A percentile compares a stretch with the other conserved stretches of the same genome.
These are phyloP conservation scores for Arthrinium phaeospermum DNA, from an alignment of 2,329 filamentous ascomycete genomes.

Conservation along the genomic window DNA sequence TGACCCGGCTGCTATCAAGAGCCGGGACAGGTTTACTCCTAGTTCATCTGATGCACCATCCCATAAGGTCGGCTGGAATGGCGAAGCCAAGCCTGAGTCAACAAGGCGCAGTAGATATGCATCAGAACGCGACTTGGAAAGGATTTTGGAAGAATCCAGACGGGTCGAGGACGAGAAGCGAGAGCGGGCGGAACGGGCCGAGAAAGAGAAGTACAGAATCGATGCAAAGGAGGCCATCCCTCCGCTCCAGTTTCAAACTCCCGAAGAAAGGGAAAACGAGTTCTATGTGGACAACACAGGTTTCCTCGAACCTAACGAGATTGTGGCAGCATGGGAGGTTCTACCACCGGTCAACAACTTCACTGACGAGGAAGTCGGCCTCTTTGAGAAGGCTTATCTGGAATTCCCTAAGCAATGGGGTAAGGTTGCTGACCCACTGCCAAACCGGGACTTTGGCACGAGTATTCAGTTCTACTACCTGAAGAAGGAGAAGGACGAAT, in stretches of 20 bases:
- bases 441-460: constrained; percentile 73
- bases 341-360: constrained; percentile 78
- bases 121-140: constrained; percentile 75
- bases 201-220: constrained; percentile 73
- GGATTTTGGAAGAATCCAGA: constrained; percentile 74
- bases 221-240: constrained; percentile 76
- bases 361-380: constrained; percentile 69
- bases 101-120: constrained; percentile 62
- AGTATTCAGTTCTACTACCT: constrained; percentile 89
- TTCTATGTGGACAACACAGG: constrained; percentile 71
- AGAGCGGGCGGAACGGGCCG: constrained; percentile 68
- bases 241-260: constrained; percentile 70
- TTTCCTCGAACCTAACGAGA: constrained; percentile 66
- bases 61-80: constrained; percentile 45
- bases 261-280: constrained; percentile 62
- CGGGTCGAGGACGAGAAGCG: constrained; percentile 72
- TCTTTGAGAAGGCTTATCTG: constrained; percentile 77
- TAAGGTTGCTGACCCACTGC: constrained; percentile 71
- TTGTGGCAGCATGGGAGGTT: constrained; percentile 74
- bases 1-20: constrained; percentile 60
- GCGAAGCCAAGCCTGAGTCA: constrained; percentile 62
- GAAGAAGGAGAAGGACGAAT: constrained; percentile 77
- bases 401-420: constrained; percentile 85
- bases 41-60: constrained; percentile 42
- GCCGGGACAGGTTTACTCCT: constrained; percentile 57